These are phyloP conservation scores for Tylopilus sp. DNA, from an alignment of 1,284 basidiomycete genomes.

Conservation along the genomic window DNA sequence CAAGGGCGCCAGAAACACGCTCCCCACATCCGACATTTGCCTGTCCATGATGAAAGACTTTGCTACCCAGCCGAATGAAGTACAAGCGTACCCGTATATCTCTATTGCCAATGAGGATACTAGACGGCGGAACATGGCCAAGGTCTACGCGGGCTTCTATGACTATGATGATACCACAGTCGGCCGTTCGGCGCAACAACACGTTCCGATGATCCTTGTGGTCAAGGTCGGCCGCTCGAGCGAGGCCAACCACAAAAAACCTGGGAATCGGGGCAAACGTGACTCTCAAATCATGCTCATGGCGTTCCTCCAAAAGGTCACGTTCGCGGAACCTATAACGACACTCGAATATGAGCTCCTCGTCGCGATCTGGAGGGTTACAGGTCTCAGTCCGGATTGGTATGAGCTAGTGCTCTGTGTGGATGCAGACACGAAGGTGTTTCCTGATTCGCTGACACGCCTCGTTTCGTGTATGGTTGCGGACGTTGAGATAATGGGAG, in stretches of 20 bases:
- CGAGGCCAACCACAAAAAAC: constrained; percentile 91
- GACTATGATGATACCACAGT: constrained; percentile 94
- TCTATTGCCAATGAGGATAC: constrained; percentile 96
- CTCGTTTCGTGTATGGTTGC: constrained; percentile 97
- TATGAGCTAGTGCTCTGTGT: constrained; percentile 98
- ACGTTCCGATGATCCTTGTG: constrained; percentile 95
- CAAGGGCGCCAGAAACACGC: constrained; percentile 90
- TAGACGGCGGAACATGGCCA: constrained; percentile 99
- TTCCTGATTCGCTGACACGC: constrained; percentile 92
- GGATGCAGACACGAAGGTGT: constrained; percentile 98
- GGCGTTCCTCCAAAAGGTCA: constrained; percentile 98
- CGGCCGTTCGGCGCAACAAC: constrained; percentile 95
- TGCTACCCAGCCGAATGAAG: constrained; percentile 85
- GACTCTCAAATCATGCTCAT: constrained; percentile 98
- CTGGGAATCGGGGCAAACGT: constrained; percentile 98
- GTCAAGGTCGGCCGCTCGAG: constrained; percentile 95
- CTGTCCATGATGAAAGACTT: constrained; percentile 99
- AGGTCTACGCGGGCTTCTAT: constrained; percentile 98
- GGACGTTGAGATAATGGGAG: constrained; percentile 98
- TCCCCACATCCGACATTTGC: constrained; percentile 95
- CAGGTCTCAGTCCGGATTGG: constrained; percentile 96
- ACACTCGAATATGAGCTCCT: constrained; percentile 99
- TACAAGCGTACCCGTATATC: constrained; percentile 96
- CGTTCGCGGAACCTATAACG: constrained; percentile 99
- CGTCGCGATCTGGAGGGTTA: constrained; percentile 95